Percentiles rank a stretch among this genome's conserved stretches.
phyloP scores from a whole-genome alignment of 257 asterid genomes.

The Gardenia jasminoides region DNA sequence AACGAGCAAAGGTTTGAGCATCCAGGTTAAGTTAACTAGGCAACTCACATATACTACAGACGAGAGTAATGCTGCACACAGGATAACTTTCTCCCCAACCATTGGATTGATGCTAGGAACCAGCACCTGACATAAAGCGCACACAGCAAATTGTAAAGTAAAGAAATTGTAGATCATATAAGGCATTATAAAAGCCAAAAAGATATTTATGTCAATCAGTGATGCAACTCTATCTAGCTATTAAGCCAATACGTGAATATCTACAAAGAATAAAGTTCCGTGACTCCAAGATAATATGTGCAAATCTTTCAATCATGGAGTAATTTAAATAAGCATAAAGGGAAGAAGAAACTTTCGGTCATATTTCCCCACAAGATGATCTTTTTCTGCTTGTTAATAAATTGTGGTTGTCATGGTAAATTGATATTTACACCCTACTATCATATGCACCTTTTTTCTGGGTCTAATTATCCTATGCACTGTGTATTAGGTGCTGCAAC shows the following conservation, averaged over 20 bases:
- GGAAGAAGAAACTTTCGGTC: neutral
- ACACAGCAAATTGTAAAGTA: constrained; percentile 2
- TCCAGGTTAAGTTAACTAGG: neutral
- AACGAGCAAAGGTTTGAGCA: neutral
- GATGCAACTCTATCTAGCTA: neutral
- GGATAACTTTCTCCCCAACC: constrained; percentile 78
- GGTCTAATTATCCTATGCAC: no score
- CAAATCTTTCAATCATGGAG: neutral
- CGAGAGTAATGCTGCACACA: constrained; percentile 68
- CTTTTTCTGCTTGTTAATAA: neutral
- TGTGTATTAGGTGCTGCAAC: neutral
- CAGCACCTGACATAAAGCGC: constrained; percentile 55
- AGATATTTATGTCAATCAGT: neutral
- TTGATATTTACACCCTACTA: neutral
- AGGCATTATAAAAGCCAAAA: neutral
- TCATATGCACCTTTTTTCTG: no score
- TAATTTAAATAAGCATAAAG: neutral
- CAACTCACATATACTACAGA: constrained; percentile 72
- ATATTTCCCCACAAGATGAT: neutral
- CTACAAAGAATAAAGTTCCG: no score
- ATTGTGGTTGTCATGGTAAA: neutral
- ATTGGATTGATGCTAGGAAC: constrained; percentile 78
- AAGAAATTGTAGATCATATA: neutral
- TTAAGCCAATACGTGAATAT: no score
- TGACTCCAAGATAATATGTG: neutral